Conservation (phyloP, 2,329 filamentous ascomycete species). For the Stemphylium beticola region DNA sequence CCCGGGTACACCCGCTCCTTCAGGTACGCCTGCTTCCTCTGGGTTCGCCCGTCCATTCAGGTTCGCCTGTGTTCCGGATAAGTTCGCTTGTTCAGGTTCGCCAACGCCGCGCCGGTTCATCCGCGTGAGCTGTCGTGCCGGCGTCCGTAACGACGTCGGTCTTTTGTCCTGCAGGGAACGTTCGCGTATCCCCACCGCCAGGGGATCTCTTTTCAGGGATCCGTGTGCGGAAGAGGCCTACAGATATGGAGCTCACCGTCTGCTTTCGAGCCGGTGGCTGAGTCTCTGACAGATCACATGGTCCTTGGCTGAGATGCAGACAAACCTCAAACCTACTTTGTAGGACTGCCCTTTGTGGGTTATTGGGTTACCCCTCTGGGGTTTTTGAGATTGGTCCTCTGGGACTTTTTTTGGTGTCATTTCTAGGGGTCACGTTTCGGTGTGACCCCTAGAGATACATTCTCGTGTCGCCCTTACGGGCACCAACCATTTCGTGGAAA, state of each 20-base stretch:
- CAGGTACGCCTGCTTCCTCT: conserved; percentile 16
- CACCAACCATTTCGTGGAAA: neutral
- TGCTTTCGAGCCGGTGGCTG: conserved; percentile 6
- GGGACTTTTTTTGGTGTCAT: neutral
- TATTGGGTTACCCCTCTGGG: neutral
- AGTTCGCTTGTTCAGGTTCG: conserved; percentile 7
- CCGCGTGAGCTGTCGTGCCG: neutral
- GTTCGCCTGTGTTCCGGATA: conserved; percentile 11
- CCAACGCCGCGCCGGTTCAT: neutral
- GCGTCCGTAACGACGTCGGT: neutral
- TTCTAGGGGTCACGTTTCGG: neutral
- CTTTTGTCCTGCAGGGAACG: conserved; percentile 29
- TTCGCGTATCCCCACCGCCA: conserved; percentile 26
- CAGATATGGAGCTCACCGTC: conserved; percentile 27
- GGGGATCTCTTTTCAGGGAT: conserved; percentile 24
- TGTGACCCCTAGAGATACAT: too few species aligned
- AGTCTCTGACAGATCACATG: conserved; percentile 34
- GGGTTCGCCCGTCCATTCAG: conserved; percentile 9
- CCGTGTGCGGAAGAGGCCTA: conserved; percentile 38
- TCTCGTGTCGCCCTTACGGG: neutral
- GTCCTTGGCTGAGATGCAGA: conserved; percentile 35
- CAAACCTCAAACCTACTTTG: conserved; percentile 19
- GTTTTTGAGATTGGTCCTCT: neutral
- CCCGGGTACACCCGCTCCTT: conserved; percentile 12
- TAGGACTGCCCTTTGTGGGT: neutral